These are phyloP conservation scores for Hygrophorus russula DNA, from an alignment of 768 basidiomycete genomes.

Conservation along the genomic window DNA sequence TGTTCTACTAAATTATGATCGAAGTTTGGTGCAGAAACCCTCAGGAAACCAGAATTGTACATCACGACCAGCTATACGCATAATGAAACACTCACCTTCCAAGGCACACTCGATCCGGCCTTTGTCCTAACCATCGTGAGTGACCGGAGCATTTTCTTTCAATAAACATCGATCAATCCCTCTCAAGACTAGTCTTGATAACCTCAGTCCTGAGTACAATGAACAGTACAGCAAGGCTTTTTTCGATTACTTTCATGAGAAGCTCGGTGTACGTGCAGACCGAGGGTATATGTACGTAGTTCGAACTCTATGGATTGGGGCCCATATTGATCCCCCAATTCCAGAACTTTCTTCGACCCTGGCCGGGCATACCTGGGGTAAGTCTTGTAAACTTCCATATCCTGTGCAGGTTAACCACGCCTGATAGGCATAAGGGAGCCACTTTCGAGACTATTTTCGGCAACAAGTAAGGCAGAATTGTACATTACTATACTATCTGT, in stretches of 20 bases:
- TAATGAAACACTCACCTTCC: conserved; percentile 51
- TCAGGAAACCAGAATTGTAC: conserved; percentile 43
- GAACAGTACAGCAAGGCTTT: conserved; percentile 44
- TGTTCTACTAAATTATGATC: background rate
- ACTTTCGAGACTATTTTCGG: conserved; percentile 36
- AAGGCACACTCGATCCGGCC: conserved; percentile 55
- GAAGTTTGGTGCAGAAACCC: conserved; percentile 40
- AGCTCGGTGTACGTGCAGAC: conserved; percentile 35
- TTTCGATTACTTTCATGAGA: conserved; percentile 41
- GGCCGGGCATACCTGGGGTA: conserved; percentile 39
- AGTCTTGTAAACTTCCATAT: conserved; percentile 8
- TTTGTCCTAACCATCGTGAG: conserved; percentile 49
- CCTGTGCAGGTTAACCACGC: background rate
- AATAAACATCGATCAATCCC: background rate
- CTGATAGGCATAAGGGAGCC: conserved; percentile 26
- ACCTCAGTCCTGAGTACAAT: conserved; percentile 35
- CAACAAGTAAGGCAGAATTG: no score
- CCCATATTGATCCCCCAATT: background rate
- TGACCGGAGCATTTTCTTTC: background rate
- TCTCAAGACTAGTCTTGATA: conserved; percentile 44
- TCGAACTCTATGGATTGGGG: background rate
- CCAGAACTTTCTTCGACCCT: conserved; percentile 39
- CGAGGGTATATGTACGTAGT: conserved; percentile 49
- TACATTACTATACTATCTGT: no score
- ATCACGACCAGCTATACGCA: conserved; percentile 45